Evolutionary conservation across 176 grass and related monocot genomes (phyloP), one percentile per base, ranked within the genome.

Genomic region (Neostapfia colusana): DNA sequence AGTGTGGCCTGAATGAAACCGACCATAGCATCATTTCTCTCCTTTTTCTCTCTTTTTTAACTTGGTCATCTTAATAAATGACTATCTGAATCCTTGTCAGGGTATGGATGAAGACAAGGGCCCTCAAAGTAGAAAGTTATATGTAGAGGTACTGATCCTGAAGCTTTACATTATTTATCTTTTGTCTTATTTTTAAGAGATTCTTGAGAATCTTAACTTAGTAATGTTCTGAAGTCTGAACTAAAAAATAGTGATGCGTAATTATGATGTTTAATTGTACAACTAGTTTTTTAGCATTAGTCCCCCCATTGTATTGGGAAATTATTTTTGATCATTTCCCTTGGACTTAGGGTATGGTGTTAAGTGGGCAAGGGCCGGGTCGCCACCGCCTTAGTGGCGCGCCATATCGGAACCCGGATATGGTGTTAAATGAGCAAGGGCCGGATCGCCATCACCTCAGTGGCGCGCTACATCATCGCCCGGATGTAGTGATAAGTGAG

Each of bases 91-190:
- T 73, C 37, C 37, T 65, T 88, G 21, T 79, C 79, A 99, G 96
- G 89, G 88, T 66, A 95, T 99, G 96, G 96, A 99, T 81, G 96
- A 99, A 88, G 96, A 99, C 67, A 99, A 95, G 85, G 92, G 96
- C 44, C 96, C 96, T 75, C 96, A 92, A 82, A 92, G 89, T 67
- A 95, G 96, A 85, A 99, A 99, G 69, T 80, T 99, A 75, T 99
- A 99, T 75, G 83, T 95, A 39, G 89, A 99, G 96, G 96, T 99
- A 95, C 41, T 68, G 44, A 13, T 67, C 62, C 65, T 81, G 68
- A 69, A 41, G 7, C 20, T 77, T 65, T 42, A 44, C 26, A 4
- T 35, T 13, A 7, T n/a, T 48, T 79, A 18, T 62, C n/a, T 34
- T 14, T 60, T 18, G 45, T 1, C 15, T 54, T 35, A 2, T 59